These are phyloP conservation scores for Ulvella scutata DNA, from an alignment of 139 green algal species.

Conservation along the genomic window DNA sequence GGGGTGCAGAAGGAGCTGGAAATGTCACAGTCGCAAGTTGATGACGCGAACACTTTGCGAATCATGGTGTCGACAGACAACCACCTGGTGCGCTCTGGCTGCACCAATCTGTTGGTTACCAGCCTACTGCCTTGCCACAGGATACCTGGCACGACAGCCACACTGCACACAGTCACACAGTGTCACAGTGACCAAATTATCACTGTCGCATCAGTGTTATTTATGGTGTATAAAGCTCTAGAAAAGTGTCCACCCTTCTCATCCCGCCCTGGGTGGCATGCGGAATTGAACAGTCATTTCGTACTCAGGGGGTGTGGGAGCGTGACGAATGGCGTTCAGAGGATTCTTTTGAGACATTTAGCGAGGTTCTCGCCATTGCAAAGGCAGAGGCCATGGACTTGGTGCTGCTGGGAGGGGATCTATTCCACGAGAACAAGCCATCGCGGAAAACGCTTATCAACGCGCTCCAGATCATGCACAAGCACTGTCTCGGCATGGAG, in stretches of 20 bases:
- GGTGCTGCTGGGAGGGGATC: slow-evolving; percentile 87
- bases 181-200: not conserved
- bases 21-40: not conserved
- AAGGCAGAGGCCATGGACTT: slow-evolving; percentile 50
- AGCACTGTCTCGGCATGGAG: slow-evolving; percentile 64
- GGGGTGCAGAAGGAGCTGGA: not conserved
- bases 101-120: not conserved
- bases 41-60: slow-evolving; percentile 27
- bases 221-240: not conserved
- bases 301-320: slow-evolving; percentile 80
- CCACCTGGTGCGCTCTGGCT: slow-evolving; percentile 55
- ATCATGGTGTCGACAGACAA: slow-evolving; percentile 93
- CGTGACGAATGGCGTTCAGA: slow-evolving; percentile 80
- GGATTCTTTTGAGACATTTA: slow-evolving; percentile 86
- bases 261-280: not conserved
- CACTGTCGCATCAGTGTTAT: not conserved
- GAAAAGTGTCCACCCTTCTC: not conserved
- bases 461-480: slow-evolving; percentile 62
- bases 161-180: not conserved
- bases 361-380: slow-evolving; percentile 63
- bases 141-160: not conserved
- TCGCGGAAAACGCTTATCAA: slow-evolving; percentile 57
- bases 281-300: not conserved
- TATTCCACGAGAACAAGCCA: slow-evolving; percentile 98
- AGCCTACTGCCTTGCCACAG: not conserved